Evolutionary conservation across 208 protist species (phyloP), one percentile per base, ranked within the genome.

Genomic region (Crithidia sp.): DNA sequence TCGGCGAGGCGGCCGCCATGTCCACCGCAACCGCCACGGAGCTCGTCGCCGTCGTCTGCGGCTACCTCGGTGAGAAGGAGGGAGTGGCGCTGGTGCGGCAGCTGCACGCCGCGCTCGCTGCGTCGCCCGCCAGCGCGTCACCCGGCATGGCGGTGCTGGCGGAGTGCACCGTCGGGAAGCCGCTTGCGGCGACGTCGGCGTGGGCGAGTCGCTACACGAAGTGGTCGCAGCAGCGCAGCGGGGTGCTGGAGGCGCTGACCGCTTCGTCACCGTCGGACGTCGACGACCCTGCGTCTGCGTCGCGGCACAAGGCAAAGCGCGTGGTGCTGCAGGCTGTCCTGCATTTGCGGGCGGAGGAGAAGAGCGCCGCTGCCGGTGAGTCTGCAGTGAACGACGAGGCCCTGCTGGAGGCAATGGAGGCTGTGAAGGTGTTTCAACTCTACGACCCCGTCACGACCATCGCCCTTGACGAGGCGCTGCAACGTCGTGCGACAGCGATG

Each of bases 391-490:
- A 2, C 4, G 74, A 78, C 41, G 58, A 57, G 57, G 63, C 49
- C 0, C 66, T 78, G 16, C 39, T 56, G 41, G 8, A 16, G n/a
- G 40, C 60, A 28, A 50, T 82, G 14, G 76, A 90, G 74, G 19
- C 55, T 0, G 62, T 79, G 40, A 57, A 47, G 17, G 44, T 73
- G 16, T 62, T 63, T 49, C 58, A 68, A 10, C 40, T 81, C 16
- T 19, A 68, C 13, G 76, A 81, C 44, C 70, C 76, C 2, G 76
- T 81, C n/a, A 59, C 70, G 36, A 14, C 67, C 7, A 19, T 41
- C 39, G 57, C 70, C 4, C 76, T 81, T 5, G 76, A 81, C 36
- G 53, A 3, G 43, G 49, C 49, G 41, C 56, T 81, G 40, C 28
- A 53, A 19, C 39, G 10, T 13, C 64, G 57, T 9, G 12, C 67